Evolutionary conservation across 225 moss, liverwort and hornwort genomes (phyloP).

Genomic region (Pseudoscleropodium purum): DNA sequence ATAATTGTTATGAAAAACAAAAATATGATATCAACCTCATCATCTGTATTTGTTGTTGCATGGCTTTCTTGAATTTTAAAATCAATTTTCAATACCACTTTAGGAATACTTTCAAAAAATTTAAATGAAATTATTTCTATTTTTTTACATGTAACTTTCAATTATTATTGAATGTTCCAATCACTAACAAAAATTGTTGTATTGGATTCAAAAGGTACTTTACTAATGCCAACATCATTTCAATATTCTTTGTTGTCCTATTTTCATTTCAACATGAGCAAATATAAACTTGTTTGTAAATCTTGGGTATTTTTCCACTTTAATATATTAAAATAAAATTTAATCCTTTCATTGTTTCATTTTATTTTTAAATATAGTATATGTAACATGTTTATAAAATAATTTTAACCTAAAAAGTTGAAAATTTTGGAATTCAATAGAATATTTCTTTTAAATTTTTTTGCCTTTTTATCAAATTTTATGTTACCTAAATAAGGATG

Average conservation of each 20-base stretch:
- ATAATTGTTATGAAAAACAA: conserved; percentile 3
- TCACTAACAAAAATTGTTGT: background rate
- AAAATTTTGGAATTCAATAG: background rate
- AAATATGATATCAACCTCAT: conserved; percentile 26
- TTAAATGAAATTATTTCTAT: background rate
- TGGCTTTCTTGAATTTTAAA: background rate
- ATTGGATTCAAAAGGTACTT: too few relatives aligned
- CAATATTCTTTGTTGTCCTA: background rate
- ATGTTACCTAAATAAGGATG: background rate
- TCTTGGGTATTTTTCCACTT: background rate
- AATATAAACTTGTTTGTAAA: too few relatives aligned
- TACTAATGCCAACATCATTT: background rate
- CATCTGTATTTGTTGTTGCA: background rate
- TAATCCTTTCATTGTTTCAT: too few relatives aligned
- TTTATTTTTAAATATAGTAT: background rate
- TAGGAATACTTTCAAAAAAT: background rate
- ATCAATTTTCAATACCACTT: background rate
- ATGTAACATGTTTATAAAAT: too few relatives aligned
- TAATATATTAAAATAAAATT: too few relatives aligned
- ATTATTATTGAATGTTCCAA: too few relatives aligned
- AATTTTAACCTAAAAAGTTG: background rate
- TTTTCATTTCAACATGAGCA: background rate
- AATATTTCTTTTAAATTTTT: background rate
- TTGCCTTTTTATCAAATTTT: background rate
- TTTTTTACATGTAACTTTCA: background rate